These are phyloP conservation scores for Plasmodium chabaudi DNA, from an alignment of 169 alveolate species.

Conservation along the genomic window DNA sequence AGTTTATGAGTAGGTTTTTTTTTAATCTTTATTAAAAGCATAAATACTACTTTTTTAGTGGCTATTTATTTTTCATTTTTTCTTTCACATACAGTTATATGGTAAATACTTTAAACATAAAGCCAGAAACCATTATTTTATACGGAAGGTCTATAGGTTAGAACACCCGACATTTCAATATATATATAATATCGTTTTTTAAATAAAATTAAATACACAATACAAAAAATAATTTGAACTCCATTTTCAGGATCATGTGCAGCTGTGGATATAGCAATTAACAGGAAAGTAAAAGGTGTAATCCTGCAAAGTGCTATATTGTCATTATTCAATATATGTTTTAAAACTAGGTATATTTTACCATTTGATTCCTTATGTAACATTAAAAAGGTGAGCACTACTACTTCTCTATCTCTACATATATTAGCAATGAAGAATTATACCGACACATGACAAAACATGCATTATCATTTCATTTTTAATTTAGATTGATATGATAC, in stretches of 20 bases:
- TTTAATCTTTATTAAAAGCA: background rate
- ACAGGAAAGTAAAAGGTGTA: constrained; percentile 60
- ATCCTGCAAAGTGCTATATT: constrained; percentile 72
- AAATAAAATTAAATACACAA: constrained; percentile 7
- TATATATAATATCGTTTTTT: background rate
- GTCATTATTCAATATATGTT: constrained; percentile 65
- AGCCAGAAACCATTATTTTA: constrained; percentile 49
- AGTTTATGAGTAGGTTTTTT: constrained; percentile 61
- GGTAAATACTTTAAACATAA: constrained; percentile 55
- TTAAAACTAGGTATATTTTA: constrained; percentile 63
- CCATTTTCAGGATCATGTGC: constrained; percentile 67
- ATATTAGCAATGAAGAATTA: background rate
- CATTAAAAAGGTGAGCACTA: constrained; percentile 41
- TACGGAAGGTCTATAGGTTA: constrained; percentile 75
- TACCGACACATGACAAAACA: background rate
- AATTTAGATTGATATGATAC: constrained; percentile 41
- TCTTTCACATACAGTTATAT: constrained; percentile 39
- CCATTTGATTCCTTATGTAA: constrained; percentile 75
- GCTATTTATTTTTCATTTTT: background rate
- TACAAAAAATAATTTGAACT: constrained; percentile 11
- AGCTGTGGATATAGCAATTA: constrained; percentile 58
- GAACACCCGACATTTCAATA: background rate
- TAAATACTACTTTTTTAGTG: background rate
- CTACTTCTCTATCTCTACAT: background rate
- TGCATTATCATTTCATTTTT: constrained; percentile 1